Conservation (phyloP, 192 early-diverging fungal genomes). For the Oehlia diaphana region DNA sequence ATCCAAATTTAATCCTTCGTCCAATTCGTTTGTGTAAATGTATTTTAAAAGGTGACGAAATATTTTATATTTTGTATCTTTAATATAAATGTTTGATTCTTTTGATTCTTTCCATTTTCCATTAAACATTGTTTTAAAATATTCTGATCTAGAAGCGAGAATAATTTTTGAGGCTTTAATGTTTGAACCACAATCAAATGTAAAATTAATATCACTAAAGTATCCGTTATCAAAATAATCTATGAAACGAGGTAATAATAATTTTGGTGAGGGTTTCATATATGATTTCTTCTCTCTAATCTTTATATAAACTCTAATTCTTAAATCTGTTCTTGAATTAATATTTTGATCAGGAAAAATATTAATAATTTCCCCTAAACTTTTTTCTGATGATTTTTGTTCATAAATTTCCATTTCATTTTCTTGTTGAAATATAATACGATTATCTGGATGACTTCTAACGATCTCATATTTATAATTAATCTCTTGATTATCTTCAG, state of each 20-base stretch:
- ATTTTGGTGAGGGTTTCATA: too few relatives aligned
- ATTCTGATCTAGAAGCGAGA: constrained; percentile 18
- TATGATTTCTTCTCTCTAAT: too few relatives aligned
- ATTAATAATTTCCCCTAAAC: too few relatives aligned
- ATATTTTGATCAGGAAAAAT: too few relatives aligned
- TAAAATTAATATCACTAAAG: constrained; percentile 27
- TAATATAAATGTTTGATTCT: constrained; percentile 1
- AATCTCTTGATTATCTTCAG: too few relatives aligned
- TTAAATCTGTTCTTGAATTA: too few relatives aligned
- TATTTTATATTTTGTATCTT: constrained; percentile 18
- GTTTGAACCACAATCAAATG: constrained; percentile 13
- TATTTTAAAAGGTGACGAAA: constrained; percentile 1
- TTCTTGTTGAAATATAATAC: too few relatives aligned
- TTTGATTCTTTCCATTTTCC: constrained; percentile 24
- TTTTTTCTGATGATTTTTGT: too few relatives aligned
- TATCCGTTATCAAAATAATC: constrained; percentile 12
- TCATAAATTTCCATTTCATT: too few relatives aligned
- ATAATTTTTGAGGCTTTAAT: constrained; percentile 12
- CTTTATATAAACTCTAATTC: too few relatives aligned
- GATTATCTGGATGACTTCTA: too few relatives aligned
- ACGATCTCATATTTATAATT: too few relatives aligned
- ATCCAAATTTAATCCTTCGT: neutral
- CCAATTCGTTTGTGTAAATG: neutral
- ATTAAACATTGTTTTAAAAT: constrained; percentile 25
- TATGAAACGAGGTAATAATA: neutral